A percentile compares a stretch with the other conserved stretches of the same genome.
Conservation (phyloP, 2,329 filamentous ascomycete species). For the Sporothrix globosa region DNA sequence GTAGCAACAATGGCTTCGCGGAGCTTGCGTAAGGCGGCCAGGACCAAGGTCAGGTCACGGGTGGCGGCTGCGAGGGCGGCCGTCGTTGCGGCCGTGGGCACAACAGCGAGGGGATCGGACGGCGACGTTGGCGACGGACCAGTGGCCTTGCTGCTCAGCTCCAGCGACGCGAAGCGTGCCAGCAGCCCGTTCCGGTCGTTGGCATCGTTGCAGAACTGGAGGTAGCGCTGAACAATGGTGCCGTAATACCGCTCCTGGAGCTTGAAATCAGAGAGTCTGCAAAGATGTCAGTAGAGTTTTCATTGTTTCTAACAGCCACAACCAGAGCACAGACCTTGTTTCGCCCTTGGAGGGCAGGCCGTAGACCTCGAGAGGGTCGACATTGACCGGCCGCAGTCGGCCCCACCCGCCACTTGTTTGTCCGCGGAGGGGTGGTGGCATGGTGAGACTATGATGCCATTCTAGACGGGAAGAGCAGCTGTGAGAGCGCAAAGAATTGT, state of each 20-base stretch:
- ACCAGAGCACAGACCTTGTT: conserved; percentile 61
- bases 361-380: conserved; percentile 78
- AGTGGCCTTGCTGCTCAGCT: conserved; percentile 39
- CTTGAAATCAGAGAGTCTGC: conserved; percentile 71
- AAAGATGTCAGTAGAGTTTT: not conserved
- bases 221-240: conserved; percentile 84
- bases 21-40: conserved; percentile 86
- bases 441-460: conserved; percentile 31
- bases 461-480: not conserved
- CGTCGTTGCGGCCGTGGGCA: conserved; percentile 17
- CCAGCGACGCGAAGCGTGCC: conserved; percentile 71
- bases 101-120: not conserved
- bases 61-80: conserved; percentile 38
- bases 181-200: conserved; percentile 73
- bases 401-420: conserved; percentile 63
- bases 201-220: conserved; percentile 80
- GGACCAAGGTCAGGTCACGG: conserved; percentile 71
- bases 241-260: conserved; percentile 84
- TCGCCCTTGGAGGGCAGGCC: conserved; percentile 92
- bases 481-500: not conserved
- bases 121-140: too few relatives aligned
- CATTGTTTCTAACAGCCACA: not conserved
- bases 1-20: conserved; percentile 86
- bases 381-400: conserved; percentile 71
- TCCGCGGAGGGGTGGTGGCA: conserved; percentile 41